Percentiles rank a stretch among this genome's conserved stretches.
Evolutionary conservation across 148 eudicot species (phyloP).

Genomic region (Rhododendron griersonianum): DNA sequence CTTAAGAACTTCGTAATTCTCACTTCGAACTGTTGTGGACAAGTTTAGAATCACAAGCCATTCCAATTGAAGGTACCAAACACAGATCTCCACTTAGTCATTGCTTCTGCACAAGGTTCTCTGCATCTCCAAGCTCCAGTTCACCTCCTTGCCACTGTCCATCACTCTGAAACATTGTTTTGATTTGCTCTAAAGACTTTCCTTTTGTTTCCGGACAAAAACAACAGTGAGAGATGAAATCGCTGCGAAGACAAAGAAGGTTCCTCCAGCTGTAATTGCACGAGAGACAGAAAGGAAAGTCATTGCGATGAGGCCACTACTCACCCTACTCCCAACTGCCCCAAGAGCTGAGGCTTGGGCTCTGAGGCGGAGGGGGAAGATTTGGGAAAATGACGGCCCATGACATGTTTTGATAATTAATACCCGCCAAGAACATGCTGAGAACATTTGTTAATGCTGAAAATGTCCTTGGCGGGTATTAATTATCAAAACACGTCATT

Average conservation of each 20-base stretch:
- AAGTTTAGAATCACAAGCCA: not conserved
- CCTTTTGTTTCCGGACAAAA: conserved; percentile 91
- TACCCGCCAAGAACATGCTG: no score
- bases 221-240: conserved; percentile 58
- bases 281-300: conserved; percentile 59
- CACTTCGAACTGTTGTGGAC: not conserved
- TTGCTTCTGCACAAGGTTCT: conserved; percentile 40
- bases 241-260: conserved; percentile 63
- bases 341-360: conserved; percentile 89
- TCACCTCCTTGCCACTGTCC: conserved; percentile 29
- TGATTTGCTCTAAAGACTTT: conserved; percentile 76
- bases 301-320: conserved; percentile 81
- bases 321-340: conserved; percentile 74
- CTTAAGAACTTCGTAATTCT: not conserved
- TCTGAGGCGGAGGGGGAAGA: conserved; percentile 75
- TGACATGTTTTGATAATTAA: no score
- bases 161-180: conserved; percentile 45
- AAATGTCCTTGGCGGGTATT: no score
- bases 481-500: no score
- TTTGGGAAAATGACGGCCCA: conserved; percentile 12
- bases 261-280: conserved; percentile 63
- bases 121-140: conserved; percentile 51
- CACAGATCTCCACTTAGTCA: not conserved
- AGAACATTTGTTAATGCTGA: no score
- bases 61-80: conserved; percentile 10